A percentile compares a stretch with the other conserved stretches of the same genome.
Conservation (phyloP, 2,329 filamentous ascomycete genomes). For the Fusarium sublunatum region DNA sequence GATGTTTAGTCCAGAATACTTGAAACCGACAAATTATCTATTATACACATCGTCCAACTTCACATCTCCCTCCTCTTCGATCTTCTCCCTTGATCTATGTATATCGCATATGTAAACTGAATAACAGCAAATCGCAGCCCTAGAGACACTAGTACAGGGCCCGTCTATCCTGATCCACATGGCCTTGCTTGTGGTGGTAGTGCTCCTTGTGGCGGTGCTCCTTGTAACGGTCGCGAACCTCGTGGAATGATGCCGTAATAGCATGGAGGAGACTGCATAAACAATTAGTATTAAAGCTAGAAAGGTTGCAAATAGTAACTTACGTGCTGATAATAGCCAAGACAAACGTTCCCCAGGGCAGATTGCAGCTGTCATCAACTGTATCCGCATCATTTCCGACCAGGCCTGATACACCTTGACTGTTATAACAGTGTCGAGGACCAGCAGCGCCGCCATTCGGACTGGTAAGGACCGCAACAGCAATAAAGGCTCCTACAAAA, state of each 20-base stretch:
- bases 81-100: no score
- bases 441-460: conserved; percentile 17
- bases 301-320: not conserved
- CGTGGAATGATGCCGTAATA: conserved; percentile 24
- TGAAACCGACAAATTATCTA: no score
- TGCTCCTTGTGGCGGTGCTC: conserved; percentile 1
- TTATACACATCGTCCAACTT: no score
- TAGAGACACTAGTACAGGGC: no score
- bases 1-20: no score
- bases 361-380: conserved; percentile 7
- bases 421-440: conserved; percentile 9
- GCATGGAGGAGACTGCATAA: conserved; percentile 2
- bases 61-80: no score
- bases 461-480: conserved; percentile 18
- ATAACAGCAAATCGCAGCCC: no score
- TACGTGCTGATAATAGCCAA: conserved; percentile 31
- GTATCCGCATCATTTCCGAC: not conserved
- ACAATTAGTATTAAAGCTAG: not conserved
- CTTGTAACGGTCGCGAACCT: conserved; percentile 6
- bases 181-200: not conserved
- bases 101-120: no score
- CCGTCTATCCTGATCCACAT: not conserved
- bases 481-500: conserved; percentile 22
- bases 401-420: not conserved
- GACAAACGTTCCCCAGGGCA: conserved; percentile 30